Evolutionary conservation across 1,139 yeast species (phyloP).

Genomic region (Pichia sp.): DNA sequence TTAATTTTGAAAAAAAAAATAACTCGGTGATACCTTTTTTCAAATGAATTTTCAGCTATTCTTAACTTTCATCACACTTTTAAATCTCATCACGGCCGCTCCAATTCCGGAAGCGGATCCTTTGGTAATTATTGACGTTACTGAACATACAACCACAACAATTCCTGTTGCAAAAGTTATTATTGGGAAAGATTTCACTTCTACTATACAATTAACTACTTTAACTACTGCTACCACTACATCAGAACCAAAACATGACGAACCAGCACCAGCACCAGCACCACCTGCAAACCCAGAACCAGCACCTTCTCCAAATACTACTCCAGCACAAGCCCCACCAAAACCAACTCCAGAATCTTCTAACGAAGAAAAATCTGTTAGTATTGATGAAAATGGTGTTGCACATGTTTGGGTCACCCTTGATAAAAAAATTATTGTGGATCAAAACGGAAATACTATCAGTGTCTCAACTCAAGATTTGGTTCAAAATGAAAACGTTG

Average conservation of each 20-base stretch:
- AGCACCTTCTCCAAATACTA: conserved; percentile 6
- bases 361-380: conserved; percentile 6
- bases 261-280: conserved; percentile 28
- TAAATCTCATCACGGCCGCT: conserved; percentile 12
- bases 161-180: conserved; percentile 66
- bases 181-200: conserved; percentile 54
- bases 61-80: conserved; percentile 7
- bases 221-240: conserved; percentile 21
- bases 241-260: conserved; percentile 27
- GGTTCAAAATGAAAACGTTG: conserved; percentile 9
- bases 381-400: conserved; percentile 7
- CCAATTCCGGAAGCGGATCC: conserved; percentile 21
- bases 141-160: conserved; percentile 49
- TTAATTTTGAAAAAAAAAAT: too few species aligned
- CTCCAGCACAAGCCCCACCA: conserved; percentile 24
- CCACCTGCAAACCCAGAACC: conserved; percentile 8
- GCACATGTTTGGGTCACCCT: conserved; percentile 8
- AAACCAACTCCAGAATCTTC: conserved; percentile 12
- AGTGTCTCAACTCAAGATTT: conserved; percentile 13
- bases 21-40: not conserved
- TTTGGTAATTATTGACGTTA: conserved; percentile 35
- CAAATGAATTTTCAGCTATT: conserved; percentile 11
- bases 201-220: conserved; percentile 45
- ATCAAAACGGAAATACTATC: conserved; percentile 1
- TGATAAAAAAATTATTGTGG: conserved; percentile 5